Evolutionary conservation across 768 basidiomycete species (phyloP), one percentile per base, ranked within the genome.

Genomic region (Vararia minispora): DNA sequence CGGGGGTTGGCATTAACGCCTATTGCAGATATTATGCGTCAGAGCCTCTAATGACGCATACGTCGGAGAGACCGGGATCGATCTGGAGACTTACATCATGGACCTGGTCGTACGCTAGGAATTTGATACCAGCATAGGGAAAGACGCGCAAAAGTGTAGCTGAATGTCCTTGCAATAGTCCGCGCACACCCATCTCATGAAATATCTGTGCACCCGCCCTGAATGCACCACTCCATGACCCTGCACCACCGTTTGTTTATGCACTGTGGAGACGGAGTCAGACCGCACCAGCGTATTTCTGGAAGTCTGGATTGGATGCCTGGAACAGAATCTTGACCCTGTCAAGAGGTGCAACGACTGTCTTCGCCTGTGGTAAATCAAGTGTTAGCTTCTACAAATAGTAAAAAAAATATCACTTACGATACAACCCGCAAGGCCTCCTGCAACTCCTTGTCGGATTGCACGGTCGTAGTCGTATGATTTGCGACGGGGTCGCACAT

Each of bases 251-350:
- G 31, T 38, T 6, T 11, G 26, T 6, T 11, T 21, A 18, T 26
- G 14, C 20, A 18, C 25, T 17, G 13, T 13, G 9, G 3, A 7
- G 3, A 18, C 12, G 10, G 25, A 20, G 9, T 6, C 20, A 14
- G 26, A 11, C 52, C 74, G 41, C 42, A 88, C 92, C 92, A 41
- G 91, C 76, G 62, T 92, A 98, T 58, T 90, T 87, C 55, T 76
- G 72, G 55, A 85, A 99, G 42, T 98, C 94, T 6, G 86, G 85
- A 58, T 94, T 95, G 6, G 88, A 88, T 1, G 95, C 89, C 58
- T 99, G 94, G 55, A 98, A 95, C 34, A 99, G 78, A 51, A 99
- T 99, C 65, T 99, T 99, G 50, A 99, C 92, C 55, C 95, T 71
- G 58, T 99, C 95, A 34, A 99, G 71, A 3, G 95, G 95, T 14